Base-by-base conservation (phyloP, 2,329 filamentous ascomycete genomes). In the Graphilbum ipis-grandicollis region DNA sequence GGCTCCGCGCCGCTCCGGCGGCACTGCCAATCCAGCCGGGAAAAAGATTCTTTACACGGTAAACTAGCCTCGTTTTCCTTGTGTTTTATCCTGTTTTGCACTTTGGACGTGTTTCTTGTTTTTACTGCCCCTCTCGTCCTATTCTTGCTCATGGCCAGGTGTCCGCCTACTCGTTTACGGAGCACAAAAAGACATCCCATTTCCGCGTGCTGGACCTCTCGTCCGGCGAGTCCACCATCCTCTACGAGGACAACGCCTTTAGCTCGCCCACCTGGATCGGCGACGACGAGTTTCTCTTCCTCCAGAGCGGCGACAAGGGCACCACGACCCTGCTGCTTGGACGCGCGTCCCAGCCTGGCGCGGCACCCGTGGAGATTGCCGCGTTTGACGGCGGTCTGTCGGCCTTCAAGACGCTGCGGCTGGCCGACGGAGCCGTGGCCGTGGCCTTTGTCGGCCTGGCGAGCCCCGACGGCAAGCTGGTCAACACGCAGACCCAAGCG, bases 81-180 rank as follows among this genome's bases (percentile, higher is more conserved):
- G 17, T 2, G 6, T 15, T 5, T 23, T 10, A 8, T 22, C 7
- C 33, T 17, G 17, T 17, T 19, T 31, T n/a, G n/a, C n/a, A n/a
- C n/a, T n/a, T n/a, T n/a, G n/a, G n/a, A n/a, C n/a, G n/a, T n/a
- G n/a, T n/a, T n/a, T n/a, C n/a, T n/a, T n/a, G n/a, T n/a, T n/a
- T n/a, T n/a, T n/a, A n/a, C n/a, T n/a, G n/a, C n/a, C n/a, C n/a
- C n/a, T n/a, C n/a, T n/a, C n/a, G n/a, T n/a, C n/a, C n/a, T n/a
- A n/a, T 17, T 9, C 19, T 3, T 9, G 23, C 21, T 23, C 23
- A 33, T 32, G 14, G 3, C 37, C 52, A 75, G 54, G 62, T 75
- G 14, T 81, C 79, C 1, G 73, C 76, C 2, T 93, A 93, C 55
- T 86, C 75, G 5, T 93, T 93, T 54, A 65, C 79, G 29, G 66